Evolutionary conservation across 2,329 filamentous ascomycete species (phyloP), one percentile per base, ranked within the genome.

Genomic region (Neoscytalidium dimidiatum): DNA sequence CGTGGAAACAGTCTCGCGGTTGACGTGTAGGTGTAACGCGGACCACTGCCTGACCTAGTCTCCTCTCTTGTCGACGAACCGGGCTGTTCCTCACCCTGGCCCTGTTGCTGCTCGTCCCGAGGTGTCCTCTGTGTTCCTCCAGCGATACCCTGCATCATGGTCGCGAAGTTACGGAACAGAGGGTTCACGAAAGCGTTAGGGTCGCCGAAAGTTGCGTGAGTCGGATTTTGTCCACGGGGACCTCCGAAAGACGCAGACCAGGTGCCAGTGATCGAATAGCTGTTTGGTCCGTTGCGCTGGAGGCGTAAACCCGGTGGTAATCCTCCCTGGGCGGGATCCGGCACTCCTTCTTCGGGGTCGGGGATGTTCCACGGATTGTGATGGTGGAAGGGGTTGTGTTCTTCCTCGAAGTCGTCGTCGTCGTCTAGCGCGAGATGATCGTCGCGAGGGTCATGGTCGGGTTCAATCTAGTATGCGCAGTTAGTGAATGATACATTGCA

Each of bases 371-470:
- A 85, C 3, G 84, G 82, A 64, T 84, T 78, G 67, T 84, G 81
- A 64, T 80, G 53, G 53, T n/a, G 3, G 21, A 57, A 57, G 69
- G 66, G 70, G 66, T 79, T 75, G 6, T 79, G 73, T 63, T 62
- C 52, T 7, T 80, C 66, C 43, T 69, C 67, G 29, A 62, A 69
- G 35, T 75, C 73, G 43, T 79, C 76, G 67, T 69, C 52, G 14
- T 41, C 38, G 14, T 41, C 38, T 17, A 70, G 67, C 31, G 68
- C 68, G 38, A 41, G 71, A 67, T 65, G 70, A 49, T 75, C 73
- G 43, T 79, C 76, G 67, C 90, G 85, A 9, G 90, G 90, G 69
- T 93, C 90, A 70, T 87, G 87, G 2, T 85, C 83, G 8, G 76
- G 72, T 69, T 83, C 81, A 49, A 64, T 64, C 62, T 64, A 51